phyloP scores from a whole-genome alignment of 768 basidiomycete species.

The Hysterangium stoloniferum region DNA sequence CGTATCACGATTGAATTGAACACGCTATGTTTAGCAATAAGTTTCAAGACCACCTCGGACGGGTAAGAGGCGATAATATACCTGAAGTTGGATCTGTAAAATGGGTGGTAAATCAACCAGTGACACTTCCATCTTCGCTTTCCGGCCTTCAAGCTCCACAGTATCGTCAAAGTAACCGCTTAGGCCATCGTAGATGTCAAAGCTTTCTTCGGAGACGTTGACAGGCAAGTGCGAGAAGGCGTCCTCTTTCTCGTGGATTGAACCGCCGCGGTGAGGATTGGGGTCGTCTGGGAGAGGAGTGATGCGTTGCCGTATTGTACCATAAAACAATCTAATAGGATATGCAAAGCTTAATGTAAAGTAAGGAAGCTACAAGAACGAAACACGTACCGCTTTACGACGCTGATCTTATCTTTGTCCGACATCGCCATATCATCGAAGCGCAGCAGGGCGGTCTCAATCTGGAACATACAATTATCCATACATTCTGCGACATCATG shows the following conservation, averaged over 20 bases:
- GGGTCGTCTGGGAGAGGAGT: slow-evolving; percentile 22
- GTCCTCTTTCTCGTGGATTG: slow-evolving; percentile 81
- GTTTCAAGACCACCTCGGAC: not conserved
- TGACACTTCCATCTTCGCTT: slow-evolving; percentile 81
- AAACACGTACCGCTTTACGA: slow-evolving; percentile 69
- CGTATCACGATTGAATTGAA: slow-evolving; percentile 90
- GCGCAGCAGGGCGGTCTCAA: slow-evolving; percentile 83
- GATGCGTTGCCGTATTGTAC: slow-evolving; percentile 68
- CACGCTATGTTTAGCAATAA: slow-evolving; percentile 44
- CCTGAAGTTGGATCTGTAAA: slow-evolving; percentile 94
- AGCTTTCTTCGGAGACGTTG: slow-evolving; percentile 82
- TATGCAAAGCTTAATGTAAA: not conserved
- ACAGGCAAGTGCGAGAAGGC: slow-evolving; percentile 91
- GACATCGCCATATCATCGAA: slow-evolving; percentile 46
- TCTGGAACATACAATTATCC: slow-evolving; percentile 99
- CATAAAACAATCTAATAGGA: slow-evolving; percentile 76
- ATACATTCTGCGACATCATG: slow-evolving; percentile 99
- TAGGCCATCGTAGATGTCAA: slow-evolving; percentile 91
- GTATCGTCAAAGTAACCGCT: slow-evolving; percentile 86
- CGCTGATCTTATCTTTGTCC: slow-evolving; percentile 55
- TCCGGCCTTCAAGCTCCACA: slow-evolving; percentile 81
- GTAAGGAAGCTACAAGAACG: not conserved
- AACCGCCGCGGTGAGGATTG: slow-evolving; percentile 34
- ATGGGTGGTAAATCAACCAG: slow-evolving; percentile 83
- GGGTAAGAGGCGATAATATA: slow-evolving; percentile 25